Evolutionary conservation across 345 rosid species (phyloP), one percentile per base, ranked within the genome.

Genomic region (Murraya paniculata): DNA sequence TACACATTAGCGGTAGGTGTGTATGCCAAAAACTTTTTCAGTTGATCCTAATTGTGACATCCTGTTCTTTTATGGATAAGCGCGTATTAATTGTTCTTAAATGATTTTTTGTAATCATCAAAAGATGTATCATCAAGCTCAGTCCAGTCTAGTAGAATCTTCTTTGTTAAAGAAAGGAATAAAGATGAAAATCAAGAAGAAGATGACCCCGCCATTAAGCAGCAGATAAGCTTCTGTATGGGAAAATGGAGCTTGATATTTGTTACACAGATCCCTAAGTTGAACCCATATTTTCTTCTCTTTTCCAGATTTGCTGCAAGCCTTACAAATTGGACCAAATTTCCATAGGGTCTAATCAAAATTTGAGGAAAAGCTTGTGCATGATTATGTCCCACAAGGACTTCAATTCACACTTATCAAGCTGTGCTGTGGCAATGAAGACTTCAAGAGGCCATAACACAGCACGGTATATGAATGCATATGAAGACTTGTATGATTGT

Each of bases 161-260:
- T 53, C 72, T 78, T 68, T 67, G 73, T 18, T 28, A 81, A 81
- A 68, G 74, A 53, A 80, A 72, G 75, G 86, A 84, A 80, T 79
- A 82, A 86, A 82, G 81, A 69, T 7, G 82, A 67, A 57, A 79
- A 71, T 67, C 77, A 50, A 71, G 59, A 66, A 74, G 50, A 19
- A 41, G 50, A 45, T 7, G 80, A 62, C 78, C 83, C 83, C 86
- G 24, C 59, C 73, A 19, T 45, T 45, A 13, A 53, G 57, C 57
- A 28, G 71, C 68, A 60, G 71, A 75, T 70, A 27, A 39, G 68
- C 77, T 36, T 35, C 33, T 24, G 48, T 9, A 67, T n/a, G 25
- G 55, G 50, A 53, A 76, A 50, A 66, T 8, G 16, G 28, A 50
- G 71, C 28, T 4, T 65, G 53, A 36, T 14, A 57, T 75, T 58